Evolutionary conservation across 139 green algal genomes (phyloP).

Genomic region (Zygnema circumcarinatum): DNA sequence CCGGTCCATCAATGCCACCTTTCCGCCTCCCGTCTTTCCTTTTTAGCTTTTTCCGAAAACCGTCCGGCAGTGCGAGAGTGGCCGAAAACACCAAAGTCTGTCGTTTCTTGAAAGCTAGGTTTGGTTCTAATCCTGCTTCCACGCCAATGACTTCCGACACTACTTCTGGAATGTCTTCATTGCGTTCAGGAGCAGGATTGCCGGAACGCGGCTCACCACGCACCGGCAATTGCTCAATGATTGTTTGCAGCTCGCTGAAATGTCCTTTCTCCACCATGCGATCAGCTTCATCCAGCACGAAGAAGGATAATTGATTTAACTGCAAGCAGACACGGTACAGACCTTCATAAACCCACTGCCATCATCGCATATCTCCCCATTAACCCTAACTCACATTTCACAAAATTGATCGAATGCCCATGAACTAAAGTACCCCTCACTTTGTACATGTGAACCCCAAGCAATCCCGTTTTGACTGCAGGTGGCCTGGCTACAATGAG

Average conservation of each 20-base stretch:
- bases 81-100: conserved; percentile 97
- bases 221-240: conserved; percentile 76
- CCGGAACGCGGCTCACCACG: not conserved
- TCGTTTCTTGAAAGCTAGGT: conserved; percentile 34
- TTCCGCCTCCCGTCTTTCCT: not conserved
- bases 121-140: conserved; percentile 65
- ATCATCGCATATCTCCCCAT: not conserved
- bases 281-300: conserved; percentile 96
- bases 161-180: conserved; percentile 27
- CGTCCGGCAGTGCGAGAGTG: conserved; percentile 88
- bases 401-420: no score
- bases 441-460: no score
- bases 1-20: not conserved
- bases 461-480: no score
- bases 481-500: no score
- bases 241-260: conserved; percentile 83
- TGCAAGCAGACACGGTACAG: conserved; percentile 25
- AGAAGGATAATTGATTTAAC: conserved; percentile 71
- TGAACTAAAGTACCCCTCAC: no score
- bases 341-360: not conserved
- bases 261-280: conserved; percentile 86
- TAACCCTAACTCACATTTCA: no score
- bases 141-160: conserved; percentile 20
- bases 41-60: conserved; percentile 57
- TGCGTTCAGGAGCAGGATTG: not conserved